Conservation (phyloP, 164 flowering plant genomes). For the Berberis vulgaris region DNA sequence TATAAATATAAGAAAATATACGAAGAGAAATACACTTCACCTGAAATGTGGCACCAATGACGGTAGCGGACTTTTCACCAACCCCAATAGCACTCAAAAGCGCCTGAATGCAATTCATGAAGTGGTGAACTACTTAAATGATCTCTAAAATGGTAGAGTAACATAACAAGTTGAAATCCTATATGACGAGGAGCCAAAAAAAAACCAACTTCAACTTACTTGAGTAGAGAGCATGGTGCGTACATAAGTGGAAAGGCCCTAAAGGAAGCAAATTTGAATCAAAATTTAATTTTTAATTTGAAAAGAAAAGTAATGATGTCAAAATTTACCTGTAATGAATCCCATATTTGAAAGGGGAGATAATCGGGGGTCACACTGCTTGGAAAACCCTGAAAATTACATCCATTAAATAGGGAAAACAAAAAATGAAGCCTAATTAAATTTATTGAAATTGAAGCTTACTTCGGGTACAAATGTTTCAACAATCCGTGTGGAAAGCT, state of each 20-base stretch:
- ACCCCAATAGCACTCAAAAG: conserved; percentile 96
- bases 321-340: conserved; percentile 68
- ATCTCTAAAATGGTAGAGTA: background rate
- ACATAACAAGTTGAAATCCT: background rate
- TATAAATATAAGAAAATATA: background rate
- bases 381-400: conserved; percentile 74
- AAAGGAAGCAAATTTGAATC: background rate
- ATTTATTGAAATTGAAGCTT: conserved; percentile 6
- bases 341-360: conserved; percentile 88
- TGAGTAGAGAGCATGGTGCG: conserved; percentile 96
- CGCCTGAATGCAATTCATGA: conserved; percentile 41
- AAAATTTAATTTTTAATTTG: background rate
- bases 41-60: conserved; percentile 96
- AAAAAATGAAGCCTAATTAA: background rate
- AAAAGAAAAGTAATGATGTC: background rate
- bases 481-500: conserved; percentile 51
- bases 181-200: background rate
- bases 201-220: conserved; percentile 24
- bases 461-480: conserved; percentile 94
- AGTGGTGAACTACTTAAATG: background rate
- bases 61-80: conserved; percentile 95
- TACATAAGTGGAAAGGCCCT: conserved; percentile 95
- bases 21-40: conserved; percentile 19
- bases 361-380: conserved; percentile 93
- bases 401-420: background rate